Evolutionary conservation across 2,329 filamentous ascomycete species (phyloP).

Genomic region (Elsinoe batatas): DNA sequence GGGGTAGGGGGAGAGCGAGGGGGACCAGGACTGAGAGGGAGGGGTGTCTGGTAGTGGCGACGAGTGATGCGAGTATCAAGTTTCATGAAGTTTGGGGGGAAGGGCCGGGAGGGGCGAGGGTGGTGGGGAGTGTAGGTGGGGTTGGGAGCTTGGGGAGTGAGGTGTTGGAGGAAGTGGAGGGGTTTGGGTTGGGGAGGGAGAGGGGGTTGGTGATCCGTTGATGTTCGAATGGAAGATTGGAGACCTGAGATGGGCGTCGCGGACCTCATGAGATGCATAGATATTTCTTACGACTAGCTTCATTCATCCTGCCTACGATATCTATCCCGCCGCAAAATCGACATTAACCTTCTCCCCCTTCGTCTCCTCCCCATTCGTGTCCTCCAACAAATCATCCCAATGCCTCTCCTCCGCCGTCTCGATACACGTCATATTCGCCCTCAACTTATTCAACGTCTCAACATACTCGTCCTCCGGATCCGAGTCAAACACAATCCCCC

Average conservation of each 20-base stretch:
- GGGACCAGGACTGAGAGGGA: slow-evolving; percentile 53
- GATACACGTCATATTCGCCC: slow-evolving; percentile 82
- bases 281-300: not conserved
- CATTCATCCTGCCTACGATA: not conserved
- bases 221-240: not conserved
- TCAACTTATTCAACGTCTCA: slow-evolving; percentile 94
- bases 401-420: slow-evolving; percentile 68
- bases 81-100: slow-evolving; percentile 83
- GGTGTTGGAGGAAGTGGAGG: slow-evolving; percentile 73
- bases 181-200: slow-evolving; percentile 65
- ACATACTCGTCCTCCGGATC: slow-evolving; percentile 86
- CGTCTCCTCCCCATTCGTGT: slow-evolving; percentile 6
- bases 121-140: slow-evolving; percentile 46
- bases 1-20: slow-evolving; percentile 33
- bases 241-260: not conserved
- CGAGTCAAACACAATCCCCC: slow-evolving; percentile 90
- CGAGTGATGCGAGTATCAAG: slow-evolving; percentile 84
- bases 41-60: slow-evolving; percentile 81
- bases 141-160: slow-evolving; percentile 59
- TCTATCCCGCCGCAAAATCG: slow-evolving; percentile 15
- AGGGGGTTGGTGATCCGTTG: slow-evolving; percentile 35
- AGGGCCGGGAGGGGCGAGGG: slow-evolving; percentile 27
- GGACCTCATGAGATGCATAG: not conserved
- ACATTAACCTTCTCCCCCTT: slow-evolving; percentile 15
- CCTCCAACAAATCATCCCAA: slow-evolving; percentile 35